Conservation (phyloP, 805 yeast species). For the Ogataea trehalophila region DNA sequence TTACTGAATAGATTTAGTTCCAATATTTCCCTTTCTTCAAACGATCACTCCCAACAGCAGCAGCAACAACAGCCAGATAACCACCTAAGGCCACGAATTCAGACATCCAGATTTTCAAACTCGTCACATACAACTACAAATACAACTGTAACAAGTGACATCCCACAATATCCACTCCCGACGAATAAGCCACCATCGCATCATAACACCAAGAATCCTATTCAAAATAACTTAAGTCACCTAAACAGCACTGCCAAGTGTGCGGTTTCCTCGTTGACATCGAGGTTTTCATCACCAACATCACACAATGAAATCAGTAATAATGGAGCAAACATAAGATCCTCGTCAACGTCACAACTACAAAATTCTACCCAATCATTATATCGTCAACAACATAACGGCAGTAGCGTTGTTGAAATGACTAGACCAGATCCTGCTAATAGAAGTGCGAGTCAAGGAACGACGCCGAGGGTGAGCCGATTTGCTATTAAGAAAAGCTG, state of each 20-base stretch:
- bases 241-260: conserved; percentile 2
- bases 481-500: conserved; percentile 7
- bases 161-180: background rate
- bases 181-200: background rate
- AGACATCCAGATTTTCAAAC: no score
- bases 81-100: no score
- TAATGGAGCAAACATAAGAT: background rate
- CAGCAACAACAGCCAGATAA: no score
- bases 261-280: conserved; percentile 8
- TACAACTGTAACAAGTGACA: background rate
- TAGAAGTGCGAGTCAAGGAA: background rate
- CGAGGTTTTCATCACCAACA: conserved; percentile 8
- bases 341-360: background rate
- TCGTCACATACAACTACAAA: background rate
- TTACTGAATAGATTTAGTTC: conserved; percentile 12
- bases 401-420: no score
- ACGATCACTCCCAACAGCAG: conserved; percentile 1
- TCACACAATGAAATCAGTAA: background rate
- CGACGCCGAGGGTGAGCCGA: conserved; percentile 1
- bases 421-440: background rate
- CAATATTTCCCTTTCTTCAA: conserved; percentile 7
- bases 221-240: background rate
- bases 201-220: background rate
- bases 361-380: background rate
- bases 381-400: background rate